Percentiles rank a stretch among this genome's conserved stretches.
These are phyloP conservation scores for Rhodotorula sphaerocarpa DNA, from an alignment of 768 basidiomycete species.

Conservation along the genomic window DNA sequence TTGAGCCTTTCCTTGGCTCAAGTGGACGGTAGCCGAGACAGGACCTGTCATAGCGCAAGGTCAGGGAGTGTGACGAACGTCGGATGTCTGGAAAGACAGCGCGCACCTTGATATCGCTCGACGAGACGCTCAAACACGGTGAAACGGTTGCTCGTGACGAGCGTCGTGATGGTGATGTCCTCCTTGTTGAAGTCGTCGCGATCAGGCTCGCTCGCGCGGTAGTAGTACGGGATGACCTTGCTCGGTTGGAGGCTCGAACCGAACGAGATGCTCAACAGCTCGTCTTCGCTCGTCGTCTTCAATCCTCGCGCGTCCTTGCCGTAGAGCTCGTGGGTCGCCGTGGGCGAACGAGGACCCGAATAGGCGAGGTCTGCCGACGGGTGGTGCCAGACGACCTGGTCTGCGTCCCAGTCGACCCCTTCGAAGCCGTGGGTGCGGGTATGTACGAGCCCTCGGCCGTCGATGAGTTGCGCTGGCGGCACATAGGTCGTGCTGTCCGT, in stretches of 20 bases:
- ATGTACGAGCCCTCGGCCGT: conserved; percentile 17
- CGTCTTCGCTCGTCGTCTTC: conserved; percentile 34
- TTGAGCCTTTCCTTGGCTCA: conserved; percentile 46
- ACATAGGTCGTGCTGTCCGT: conserved; percentile 13
- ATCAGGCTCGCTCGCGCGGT: conserved; percentile 53
- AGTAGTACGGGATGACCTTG: conserved; percentile 72
- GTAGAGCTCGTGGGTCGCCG: background rate
- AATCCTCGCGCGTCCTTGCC: conserved; percentile 2
- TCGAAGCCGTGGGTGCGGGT: conserved; percentile 29
- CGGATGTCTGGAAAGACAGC: background rate
- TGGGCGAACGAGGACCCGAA: background rate
- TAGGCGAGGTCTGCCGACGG: conserved; percentile 16
- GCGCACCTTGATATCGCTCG: conserved; percentile 64
- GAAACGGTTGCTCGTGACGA: conserved; percentile 72
- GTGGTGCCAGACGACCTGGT: conserved; percentile 35
- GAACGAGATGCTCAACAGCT: conserved; percentile 38
- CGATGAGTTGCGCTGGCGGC: conserved; percentile 14
- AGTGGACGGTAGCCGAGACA: conserved; percentile 73
- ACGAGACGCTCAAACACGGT: conserved; percentile 63
- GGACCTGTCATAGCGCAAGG: conserved; percentile 52
- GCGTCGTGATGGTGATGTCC: conserved; percentile 76
- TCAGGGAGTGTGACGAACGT: background rate
- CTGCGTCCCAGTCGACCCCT: conserved; percentile 32
- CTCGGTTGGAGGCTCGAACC: conserved; percentile 52
- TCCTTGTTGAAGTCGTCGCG: conserved; percentile 48